Conservation (phyloP, 257 asterid species). For the Solanum verrucosum region DNA sequence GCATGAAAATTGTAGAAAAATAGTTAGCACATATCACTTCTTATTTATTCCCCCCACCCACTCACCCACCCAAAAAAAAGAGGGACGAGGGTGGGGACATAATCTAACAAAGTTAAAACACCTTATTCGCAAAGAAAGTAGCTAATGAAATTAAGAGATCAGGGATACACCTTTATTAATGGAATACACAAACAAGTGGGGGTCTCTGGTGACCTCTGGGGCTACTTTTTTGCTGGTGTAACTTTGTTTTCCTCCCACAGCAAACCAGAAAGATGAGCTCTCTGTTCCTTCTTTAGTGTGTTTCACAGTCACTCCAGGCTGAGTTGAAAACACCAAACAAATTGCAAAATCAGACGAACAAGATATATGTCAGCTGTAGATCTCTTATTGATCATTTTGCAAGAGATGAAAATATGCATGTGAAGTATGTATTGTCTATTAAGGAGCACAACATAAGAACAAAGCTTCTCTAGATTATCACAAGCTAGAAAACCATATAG, state of each 20-base stretch:
- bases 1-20: slow-evolving; percentile 26
- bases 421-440: background rate
- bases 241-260: slow-evolving; percentile 90
- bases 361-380: background rate
- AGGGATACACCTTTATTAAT: slow-evolving; percentile 43
- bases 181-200: slow-evolving; percentile 71
- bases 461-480: background rate
- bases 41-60: background rate
- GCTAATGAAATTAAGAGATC: background rate
- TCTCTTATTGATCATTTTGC: background rate
- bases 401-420: background rate
- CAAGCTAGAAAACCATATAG: background rate
- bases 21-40: background rate
- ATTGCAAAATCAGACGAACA: background rate
- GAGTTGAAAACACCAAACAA: slow-evolving; percentile 4
- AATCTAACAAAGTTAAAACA: background rate
- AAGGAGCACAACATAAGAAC: background rate
- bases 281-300: slow-evolving; percentile 95
- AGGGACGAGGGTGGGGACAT: background rate
- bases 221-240: slow-evolving; percentile 71
- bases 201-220: slow-evolving; percentile 64
- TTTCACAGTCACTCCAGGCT: slow-evolving; percentile 74
- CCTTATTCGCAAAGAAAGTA: background rate
- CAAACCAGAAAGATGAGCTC: slow-evolving; percentile 93
- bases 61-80: background rate